Evolutionary conservation across 352 stramenopile species (phyloP).

Genomic region (Phytophthora pluvialis): DNA sequence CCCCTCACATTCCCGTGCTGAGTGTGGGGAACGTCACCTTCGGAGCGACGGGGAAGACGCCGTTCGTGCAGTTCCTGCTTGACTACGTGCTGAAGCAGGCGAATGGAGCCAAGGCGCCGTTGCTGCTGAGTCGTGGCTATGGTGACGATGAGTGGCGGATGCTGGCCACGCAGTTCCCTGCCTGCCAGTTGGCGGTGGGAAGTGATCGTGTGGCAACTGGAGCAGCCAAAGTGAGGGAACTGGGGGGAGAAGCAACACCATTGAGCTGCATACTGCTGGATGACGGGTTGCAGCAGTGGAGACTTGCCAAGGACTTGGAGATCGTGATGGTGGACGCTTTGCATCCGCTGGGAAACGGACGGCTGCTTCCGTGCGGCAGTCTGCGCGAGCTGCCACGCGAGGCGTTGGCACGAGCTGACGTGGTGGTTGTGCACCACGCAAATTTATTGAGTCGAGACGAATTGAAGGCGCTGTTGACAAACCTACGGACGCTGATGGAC

Average conservation of each 20-base stretch:
- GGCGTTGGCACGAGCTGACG: conserved; percentile 52
- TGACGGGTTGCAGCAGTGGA: conserved; percentile 77
- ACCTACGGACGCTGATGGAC: conserved; percentile 20
- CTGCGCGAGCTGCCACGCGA: conserved; percentile 54
- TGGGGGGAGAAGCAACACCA: conserved; percentile 15
- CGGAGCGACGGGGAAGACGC: conserved; percentile 78
- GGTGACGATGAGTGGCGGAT: conserved; percentile 77
- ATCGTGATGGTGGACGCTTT: conserved; percentile 78
- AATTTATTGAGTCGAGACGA: conserved; percentile 36
- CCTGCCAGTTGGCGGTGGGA: conserved; percentile 45
- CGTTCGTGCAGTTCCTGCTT: conserved; percentile 56
- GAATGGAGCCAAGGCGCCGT: conserved; percentile 25
- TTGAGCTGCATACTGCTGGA: conserved; percentile 63
- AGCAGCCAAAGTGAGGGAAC: conserved; percentile 38
- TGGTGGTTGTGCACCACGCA: conserved; percentile 70
- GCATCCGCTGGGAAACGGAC: conserved; percentile 70
- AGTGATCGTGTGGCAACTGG: conserved; percentile 40
- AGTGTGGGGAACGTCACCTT: conserved; percentile 79
- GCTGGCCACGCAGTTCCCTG: conserved; percentile 52
- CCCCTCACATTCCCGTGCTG: conserved; percentile 48
- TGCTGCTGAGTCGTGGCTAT: conserved; percentile 69
- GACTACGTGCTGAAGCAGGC: conserved; percentile 23
- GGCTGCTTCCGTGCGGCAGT: conserved; percentile 60
- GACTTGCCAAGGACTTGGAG: conserved; percentile 63
- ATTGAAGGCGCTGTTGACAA: conserved; percentile 19